These are phyloP conservation scores for Pleurotus platypus DNA, from an alignment of 768 basidiomycete species.

Conservation along the genomic window DNA sequence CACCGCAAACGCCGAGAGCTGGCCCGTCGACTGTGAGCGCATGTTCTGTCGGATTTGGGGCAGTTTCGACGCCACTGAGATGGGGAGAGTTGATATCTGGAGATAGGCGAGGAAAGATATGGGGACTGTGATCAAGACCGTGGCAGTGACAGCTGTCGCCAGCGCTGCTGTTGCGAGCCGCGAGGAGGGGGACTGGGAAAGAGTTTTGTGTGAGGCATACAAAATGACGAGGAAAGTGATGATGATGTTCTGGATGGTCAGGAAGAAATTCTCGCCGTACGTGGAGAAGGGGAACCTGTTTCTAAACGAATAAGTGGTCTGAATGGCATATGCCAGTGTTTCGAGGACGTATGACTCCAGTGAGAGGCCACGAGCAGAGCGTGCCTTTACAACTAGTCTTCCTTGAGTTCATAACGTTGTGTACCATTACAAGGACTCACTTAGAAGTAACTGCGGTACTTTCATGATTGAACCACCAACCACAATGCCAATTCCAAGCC, in stretches of 20 bases:
- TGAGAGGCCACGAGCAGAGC: constrained; percentile 85
- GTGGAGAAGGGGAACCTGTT: constrained; percentile 93
- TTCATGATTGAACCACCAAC: constrained; percentile 94
- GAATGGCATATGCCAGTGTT: constrained; percentile 88
- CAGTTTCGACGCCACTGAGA: constrained; percentile 88
- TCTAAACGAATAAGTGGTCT: constrained; percentile 79
- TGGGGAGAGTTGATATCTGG: constrained; percentile 84
- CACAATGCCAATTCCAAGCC: constrained; percentile 88
- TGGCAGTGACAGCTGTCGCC: constrained; percentile 22
- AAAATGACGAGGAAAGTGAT: constrained; percentile 85
- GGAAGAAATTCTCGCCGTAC: constrained; percentile 96
- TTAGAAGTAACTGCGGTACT: constrained; percentile 86
- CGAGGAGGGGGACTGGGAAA: constrained; percentile 3
- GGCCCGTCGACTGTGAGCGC: constrained; percentile 76
- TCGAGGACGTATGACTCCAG: constrained; percentile 86
- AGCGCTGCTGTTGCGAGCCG: constrained; percentile 28
- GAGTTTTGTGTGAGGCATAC: constrained; percentile 41
- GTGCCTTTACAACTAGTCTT: constrained; percentile 57
- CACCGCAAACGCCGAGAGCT: constrained; percentile 92
- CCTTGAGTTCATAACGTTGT: neutral
- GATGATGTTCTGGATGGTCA: constrained; percentile 82
- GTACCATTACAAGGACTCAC: constrained; percentile 37
- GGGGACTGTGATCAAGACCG: constrained; percentile 45
- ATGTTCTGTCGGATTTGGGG: constrained; percentile 90
- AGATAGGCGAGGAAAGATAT: constrained; percentile 55